Conservation (phyloP, 257 asterid genomes). For the Cordia subcordata region DNA sequence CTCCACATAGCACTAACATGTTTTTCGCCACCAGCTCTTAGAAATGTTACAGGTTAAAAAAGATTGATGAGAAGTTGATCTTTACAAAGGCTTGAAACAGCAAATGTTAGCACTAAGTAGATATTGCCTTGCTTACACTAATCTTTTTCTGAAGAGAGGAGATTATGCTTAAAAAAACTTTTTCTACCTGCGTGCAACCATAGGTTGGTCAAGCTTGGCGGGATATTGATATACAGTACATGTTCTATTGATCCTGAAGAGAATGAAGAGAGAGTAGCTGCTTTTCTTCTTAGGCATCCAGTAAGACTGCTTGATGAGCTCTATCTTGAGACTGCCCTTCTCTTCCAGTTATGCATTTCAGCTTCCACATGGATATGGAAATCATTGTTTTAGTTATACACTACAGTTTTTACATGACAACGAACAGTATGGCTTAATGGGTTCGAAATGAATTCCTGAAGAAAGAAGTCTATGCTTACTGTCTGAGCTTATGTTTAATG, state of each 20-base stretch:
- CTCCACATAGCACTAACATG: too few relatives aligned
- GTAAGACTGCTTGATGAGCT: slow-evolving; percentile 26
- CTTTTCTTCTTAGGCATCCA: slow-evolving; percentile 74
- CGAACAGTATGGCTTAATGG: too few relatives aligned
- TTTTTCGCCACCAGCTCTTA: too few relatives aligned
- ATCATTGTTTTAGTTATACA: not conserved
- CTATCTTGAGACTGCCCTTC: not conserved
- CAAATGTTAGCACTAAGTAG: too few relatives aligned
- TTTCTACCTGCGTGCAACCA: slow-evolving; percentile 12
- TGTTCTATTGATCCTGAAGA: slow-evolving; percentile 87
- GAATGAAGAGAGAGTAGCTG: slow-evolving; percentile 82
- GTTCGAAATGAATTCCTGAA: not conserved
- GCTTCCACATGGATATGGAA: slow-evolving; percentile 1
- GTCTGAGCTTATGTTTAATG: not conserved
- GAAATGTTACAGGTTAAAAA: too few relatives aligned
- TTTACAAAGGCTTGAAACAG: too few relatives aligned
- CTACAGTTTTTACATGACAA: not conserved
- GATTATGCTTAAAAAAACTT: not conserved
- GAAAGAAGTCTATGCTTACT: not conserved
- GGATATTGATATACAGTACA: slow-evolving; percentile 77
- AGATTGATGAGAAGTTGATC: too few relatives aligned
- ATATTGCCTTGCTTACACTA: not conserved
- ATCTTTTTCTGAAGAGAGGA: not conserved
- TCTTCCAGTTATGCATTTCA: not conserved
- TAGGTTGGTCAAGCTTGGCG: slow-evolving; percentile 84